Percentiles rank a stretch among this genome's conserved stretches.
Evolutionary conservation across 331 rosid species (phyloP).

Genomic region (Dryas integrifolia): DNA sequence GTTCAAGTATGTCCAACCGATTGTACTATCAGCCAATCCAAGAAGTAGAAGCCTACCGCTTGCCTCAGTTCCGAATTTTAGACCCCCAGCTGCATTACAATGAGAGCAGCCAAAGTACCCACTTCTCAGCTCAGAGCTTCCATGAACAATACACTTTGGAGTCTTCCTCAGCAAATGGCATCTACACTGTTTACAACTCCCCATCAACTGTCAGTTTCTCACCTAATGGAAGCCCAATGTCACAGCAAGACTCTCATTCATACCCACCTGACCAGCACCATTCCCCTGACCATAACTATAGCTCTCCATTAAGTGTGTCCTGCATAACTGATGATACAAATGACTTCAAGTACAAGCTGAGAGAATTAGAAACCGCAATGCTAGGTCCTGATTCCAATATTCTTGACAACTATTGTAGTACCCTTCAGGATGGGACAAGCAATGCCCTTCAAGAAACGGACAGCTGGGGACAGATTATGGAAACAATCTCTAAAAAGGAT

Average conservation of each 20-base stretch:
- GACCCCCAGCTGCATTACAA: constrained; percentile 42
- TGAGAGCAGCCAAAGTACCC: constrained; percentile 46
- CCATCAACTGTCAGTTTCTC: constrained; percentile 69
- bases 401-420: constrained; percentile 49
- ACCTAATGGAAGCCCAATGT: constrained; percentile 62
- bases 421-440: constrained; percentile 40
- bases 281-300: constrained; percentile 61
- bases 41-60: constrained; percentile 57
- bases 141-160: constrained; percentile 66
- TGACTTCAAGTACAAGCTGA: constrained; percentile 70
- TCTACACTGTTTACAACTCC: constrained; percentile 41
- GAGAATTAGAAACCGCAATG: constrained; percentile 84
- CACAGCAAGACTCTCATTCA: constrained; percentile 66
- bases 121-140: constrained; percentile 35
- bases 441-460: constrained; percentile 49
- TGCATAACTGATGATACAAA: constrained; percentile 66
- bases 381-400: constrained; percentile 71
- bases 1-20: constrained; percentile 42
- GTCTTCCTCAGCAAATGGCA: constrained; percentile 58
- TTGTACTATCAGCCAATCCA: constrained; percentile 61
- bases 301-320: constrained; percentile 73
- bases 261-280: constrained; percentile 47
- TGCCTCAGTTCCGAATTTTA: constrained; percentile 52
- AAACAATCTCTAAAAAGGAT: constrained; percentile 58
- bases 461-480: constrained; percentile 71